Base-by-base conservation (phyloP, 1,284 basidiomycete genomes). In the Tilletia walkeri region DNA sequence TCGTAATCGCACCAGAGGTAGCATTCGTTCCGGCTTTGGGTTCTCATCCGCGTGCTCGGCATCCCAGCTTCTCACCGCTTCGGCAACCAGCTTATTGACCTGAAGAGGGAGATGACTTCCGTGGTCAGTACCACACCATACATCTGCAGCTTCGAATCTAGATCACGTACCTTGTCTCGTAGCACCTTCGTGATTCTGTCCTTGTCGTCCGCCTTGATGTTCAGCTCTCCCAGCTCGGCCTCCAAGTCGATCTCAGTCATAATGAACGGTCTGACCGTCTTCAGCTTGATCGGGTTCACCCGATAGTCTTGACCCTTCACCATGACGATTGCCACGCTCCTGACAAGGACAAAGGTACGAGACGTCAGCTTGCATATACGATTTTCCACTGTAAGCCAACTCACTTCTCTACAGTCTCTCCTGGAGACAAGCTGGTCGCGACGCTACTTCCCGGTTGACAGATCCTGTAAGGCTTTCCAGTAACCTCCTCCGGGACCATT, bases 211-310 rank as follows among this genome's bases (percentile, higher is more conserved):
- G 66, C 71, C 16, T 80, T 70, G 53, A 82, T 41, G 0, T 70
- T 68, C 4, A 71, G 70, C 5, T 75, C 70, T 4, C 76, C 69
- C 4, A 77, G 72, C 9, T 88, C 89, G 47, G 93, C 91, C 16
- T 86, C 86, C 14, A 99, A 86, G 7, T 88, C 85, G 30, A 98
- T 85, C 69, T 95, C 91, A 72, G 93, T 91, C 71, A 95, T 88
- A n/a, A 96, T 91, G 80, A 99, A 98, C 0, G 96, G 96, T 4
- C 96, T 88, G 24, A 97, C 94, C 9, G 93, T 95, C 67, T 92
- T 90, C 66, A 99, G 86, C 1, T 92, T 89, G 47, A 99, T 88
- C 2, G 94, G 92, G 36, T 89, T 89, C 75, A 99, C 85, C 73
- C 92, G 86, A 82, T 93, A 99, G 69, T 94, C 90, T 78, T 92